Evolutionary conservation across 805 yeast species (phyloP).

Genomic region (Nakazawaea molendinolei): DNA sequence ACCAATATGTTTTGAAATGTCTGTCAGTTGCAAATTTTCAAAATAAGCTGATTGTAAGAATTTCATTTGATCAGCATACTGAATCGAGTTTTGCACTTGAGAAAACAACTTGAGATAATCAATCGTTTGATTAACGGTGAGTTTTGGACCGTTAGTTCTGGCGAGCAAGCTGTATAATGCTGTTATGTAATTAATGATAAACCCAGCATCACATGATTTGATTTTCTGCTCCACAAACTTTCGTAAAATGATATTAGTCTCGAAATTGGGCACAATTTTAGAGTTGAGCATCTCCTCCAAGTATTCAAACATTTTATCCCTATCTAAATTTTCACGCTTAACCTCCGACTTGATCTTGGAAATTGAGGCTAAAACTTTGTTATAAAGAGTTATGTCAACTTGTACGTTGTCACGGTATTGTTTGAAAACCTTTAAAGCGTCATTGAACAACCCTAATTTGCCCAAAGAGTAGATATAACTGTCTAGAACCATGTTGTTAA

Average conservation of each 20-base stretch:
- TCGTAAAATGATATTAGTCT: constrained; percentile 4
- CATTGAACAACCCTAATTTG: constrained; percentile 5
- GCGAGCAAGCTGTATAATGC: neutral
- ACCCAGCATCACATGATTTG: neutral
- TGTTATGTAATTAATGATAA: no score
- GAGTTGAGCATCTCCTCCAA: constrained; percentile 1
- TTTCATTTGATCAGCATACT: neutral
- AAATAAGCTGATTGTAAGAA: neutral
- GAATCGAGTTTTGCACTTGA: neutral
- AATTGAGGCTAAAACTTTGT: neutral
- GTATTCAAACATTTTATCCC: neutral
- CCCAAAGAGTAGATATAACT: constrained; percentile 1
- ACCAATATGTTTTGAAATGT: neutral
- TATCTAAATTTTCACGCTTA: no score
- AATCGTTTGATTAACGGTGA: neutral
- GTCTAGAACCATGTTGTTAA: constrained; percentile 3
- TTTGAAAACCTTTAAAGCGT: constrained; percentile 3
- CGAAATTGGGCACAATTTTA: constrained; percentile 3
- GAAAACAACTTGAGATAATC: neutral
- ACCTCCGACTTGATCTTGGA: no score
- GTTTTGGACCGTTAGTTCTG: neutral
- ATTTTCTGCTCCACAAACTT: constrained; percentile 6
- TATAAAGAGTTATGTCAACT: constrained; percentile 5
- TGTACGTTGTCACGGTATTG: neutral
- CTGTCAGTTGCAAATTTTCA: neutral